Evolutionary conservation across 768 basidiomycete genomes (phyloP).

Genomic region (Lactifluus volemus): DNA sequence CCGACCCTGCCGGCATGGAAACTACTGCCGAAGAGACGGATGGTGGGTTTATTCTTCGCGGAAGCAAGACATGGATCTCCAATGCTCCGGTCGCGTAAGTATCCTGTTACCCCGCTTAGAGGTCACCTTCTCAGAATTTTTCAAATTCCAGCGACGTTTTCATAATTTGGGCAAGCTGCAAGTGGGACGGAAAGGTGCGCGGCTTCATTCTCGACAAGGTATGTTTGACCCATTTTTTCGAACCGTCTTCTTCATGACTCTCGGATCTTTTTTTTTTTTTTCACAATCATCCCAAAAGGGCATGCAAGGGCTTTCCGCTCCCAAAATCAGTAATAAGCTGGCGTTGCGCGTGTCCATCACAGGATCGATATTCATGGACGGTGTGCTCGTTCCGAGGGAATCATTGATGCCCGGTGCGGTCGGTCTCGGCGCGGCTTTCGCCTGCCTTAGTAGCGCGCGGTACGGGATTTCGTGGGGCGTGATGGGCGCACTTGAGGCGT

Average conservation of each 20-base stretch:
- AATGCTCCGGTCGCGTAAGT: constrained; percentile 81
- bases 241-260: neutral
- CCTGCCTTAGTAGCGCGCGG: constrained; percentile 87
- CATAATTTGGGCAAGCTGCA: constrained; percentile 89
- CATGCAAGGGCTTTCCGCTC: constrained; percentile 70
- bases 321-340: constrained; percentile 87
- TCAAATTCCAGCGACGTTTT: constrained; percentile 66
- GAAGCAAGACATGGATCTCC: constrained; percentile 97
- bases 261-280: neutral
- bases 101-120: constrained; percentile 1
- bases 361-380: constrained; percentile 88
- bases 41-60: constrained; percentile 79
- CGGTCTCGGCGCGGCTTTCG: constrained; percentile 81
- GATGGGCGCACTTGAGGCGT: constrained; percentile 94
- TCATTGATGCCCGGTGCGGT: constrained; percentile 68
- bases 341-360: constrained; percentile 80
- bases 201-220: constrained; percentile 92
- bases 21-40: constrained; percentile 79
- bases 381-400: constrained; percentile 66
- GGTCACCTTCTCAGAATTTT: neutral
- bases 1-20: constrained; percentile 97
- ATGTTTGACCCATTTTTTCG: constrained; percentile 8
- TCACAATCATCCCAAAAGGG: constrained; percentile 41
- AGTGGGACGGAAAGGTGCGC: constrained; percentile 86
- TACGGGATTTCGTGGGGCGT: constrained; percentile 90